These are phyloP conservation scores for Xylariaceae sp. DNA, from an alignment of 2,329 filamentous ascomycete species.

Conservation along the genomic window DNA sequence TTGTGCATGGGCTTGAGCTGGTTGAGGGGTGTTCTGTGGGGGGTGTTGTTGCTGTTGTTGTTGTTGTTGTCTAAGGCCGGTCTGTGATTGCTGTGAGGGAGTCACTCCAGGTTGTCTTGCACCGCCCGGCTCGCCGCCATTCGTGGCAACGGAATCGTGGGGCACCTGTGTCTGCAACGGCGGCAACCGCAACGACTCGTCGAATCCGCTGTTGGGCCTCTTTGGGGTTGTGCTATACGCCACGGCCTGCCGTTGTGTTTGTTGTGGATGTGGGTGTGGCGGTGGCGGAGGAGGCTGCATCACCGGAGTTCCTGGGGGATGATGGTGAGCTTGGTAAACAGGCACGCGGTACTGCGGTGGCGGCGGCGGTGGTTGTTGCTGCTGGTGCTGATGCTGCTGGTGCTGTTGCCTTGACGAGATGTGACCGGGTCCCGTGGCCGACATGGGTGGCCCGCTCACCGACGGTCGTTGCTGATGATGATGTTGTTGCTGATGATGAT, in stretches of 20 bases:
- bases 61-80: constrained; percentile 13
- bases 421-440: constrained; percentile 27
- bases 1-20: background rate
- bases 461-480: constrained; percentile 49
- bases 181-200: constrained; percentile 49
- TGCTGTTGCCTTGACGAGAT: constrained; percentile 12
- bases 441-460: constrained; percentile 21
- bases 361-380: constrained; percentile 50
- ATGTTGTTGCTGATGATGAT: constrained; percentile 10
- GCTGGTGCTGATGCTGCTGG: constrained; percentile 24
- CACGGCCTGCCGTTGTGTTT: constrained; percentile 38
- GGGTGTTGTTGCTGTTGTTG: background rate
- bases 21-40: background rate
- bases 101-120: no score
- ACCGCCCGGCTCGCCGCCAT: no score
- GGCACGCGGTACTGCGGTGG: background rate
- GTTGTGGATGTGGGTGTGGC: no score
- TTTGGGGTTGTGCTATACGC: constrained; percentile 28
- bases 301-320: no score
- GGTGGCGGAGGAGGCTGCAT: constrained; percentile 45
- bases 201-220: constrained; percentile 43
- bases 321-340: no score
- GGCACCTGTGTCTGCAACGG: constrained; percentile 44
- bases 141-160: no score
- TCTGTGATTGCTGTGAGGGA: constrained; percentile 22